Conservation (phyloP, 2,329 filamentous ascomycete genomes). For the Cyphellophora europaea region DNA sequence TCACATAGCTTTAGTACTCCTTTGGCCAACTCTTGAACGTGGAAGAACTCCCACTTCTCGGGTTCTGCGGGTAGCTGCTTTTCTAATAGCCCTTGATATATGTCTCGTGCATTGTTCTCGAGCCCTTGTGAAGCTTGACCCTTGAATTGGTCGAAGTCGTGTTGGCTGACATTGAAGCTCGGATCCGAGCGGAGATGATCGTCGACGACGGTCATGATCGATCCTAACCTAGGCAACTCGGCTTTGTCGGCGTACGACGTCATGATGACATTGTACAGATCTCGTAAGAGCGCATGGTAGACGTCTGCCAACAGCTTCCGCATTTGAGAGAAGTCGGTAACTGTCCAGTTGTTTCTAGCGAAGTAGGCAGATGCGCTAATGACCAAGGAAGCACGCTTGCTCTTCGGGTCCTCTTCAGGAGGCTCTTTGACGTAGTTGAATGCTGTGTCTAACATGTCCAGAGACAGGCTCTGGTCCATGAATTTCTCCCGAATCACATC, state of each 20-base stretch:
- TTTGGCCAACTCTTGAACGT: slow-evolving; percentile 83
- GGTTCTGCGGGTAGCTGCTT: slow-evolving; percentile 70
- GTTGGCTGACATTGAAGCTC: slow-evolving; percentile 60
- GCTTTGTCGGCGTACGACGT: slow-evolving; percentile 84
- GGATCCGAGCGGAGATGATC: slow-evolving; percentile 73
- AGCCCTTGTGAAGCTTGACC: slow-evolving; percentile 64
- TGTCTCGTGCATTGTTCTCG: slow-evolving; percentile 62
- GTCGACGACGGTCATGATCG: slow-evolving; percentile 70
- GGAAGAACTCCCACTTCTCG: slow-evolving; percentile 80
- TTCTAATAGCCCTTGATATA: slow-evolving; percentile 70
- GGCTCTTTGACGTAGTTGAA: slow-evolving; percentile 75
- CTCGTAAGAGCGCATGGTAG: slow-evolving; percentile 73
- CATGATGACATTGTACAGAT: slow-evolving; percentile 80
- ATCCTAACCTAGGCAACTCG: slow-evolving; percentile 57
- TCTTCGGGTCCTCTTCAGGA: slow-evolving; percentile 51
- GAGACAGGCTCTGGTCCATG: slow-evolving; percentile 67
- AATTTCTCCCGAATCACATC: slow-evolving; percentile 83
- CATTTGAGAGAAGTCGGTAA: slow-evolving; percentile 61
- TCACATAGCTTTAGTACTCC: slow-evolving; percentile 76
- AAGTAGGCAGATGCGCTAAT: slow-evolving; percentile 32
- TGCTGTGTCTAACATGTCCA: slow-evolving; percentile 72
- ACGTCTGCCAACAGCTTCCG: slow-evolving; percentile 64
- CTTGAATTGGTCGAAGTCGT: slow-evolving; percentile 64
- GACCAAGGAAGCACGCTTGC: slow-evolving; percentile 41
- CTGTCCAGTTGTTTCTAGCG: slow-evolving; percentile 58